Percentiles rank a stretch among this genome's conserved stretches.
These are phyloP conservation scores for Smallanthus sonchifolius DNA, from an alignment of 129 eudicot species.

Conservation along the genomic window DNA sequence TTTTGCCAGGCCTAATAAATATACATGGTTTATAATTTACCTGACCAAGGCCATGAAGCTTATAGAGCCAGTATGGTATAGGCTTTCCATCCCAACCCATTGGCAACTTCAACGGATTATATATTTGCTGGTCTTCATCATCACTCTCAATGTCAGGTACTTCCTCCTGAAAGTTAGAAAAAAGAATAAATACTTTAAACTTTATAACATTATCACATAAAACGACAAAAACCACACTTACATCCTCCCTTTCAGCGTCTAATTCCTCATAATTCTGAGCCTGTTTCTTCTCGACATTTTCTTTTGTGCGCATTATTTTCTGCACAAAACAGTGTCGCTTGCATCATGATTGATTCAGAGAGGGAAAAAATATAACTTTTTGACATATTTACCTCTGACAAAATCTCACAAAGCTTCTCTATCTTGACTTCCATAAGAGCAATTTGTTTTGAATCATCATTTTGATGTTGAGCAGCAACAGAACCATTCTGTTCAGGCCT, in stretches of 20 bases:
- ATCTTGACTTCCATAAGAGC: constrained; percentile 83
- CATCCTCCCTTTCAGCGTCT: constrained; percentile 91
- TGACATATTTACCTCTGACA: constrained; percentile 54
- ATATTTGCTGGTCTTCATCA: constrained; percentile 85
- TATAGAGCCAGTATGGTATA: constrained; percentile 96
- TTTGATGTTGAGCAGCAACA: constrained; percentile 38
- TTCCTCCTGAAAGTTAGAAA: constrained; percentile 56
- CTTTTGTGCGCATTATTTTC: constrained; percentile 82
- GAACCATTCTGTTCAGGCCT: constrained; percentile 53
- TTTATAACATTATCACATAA: not conserved
- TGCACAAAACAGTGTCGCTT: constrained; percentile 26
- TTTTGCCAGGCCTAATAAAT: too few relatives aligned
- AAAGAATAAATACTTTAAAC: not conserved
- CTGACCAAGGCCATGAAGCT: constrained; percentile 78
- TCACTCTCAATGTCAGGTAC: constrained; percentile 92
- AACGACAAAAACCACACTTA: constrained; percentile 16
- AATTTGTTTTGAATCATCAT: constrained; percentile 59
- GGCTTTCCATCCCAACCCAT: constrained; percentile 99
- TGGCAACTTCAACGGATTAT: constrained; percentile 92
- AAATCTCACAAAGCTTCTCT: constrained; percentile 70
- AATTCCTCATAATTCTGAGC: constrained; percentile 87
- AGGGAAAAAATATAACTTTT: not conserved
- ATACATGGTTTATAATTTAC: not conserved
- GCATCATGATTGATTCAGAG: not conserved
- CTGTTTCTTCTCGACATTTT: constrained; percentile 84